Conservation (phyloP, 768 basidiomycete species). For the Boletus rubroflammeus region DNA sequence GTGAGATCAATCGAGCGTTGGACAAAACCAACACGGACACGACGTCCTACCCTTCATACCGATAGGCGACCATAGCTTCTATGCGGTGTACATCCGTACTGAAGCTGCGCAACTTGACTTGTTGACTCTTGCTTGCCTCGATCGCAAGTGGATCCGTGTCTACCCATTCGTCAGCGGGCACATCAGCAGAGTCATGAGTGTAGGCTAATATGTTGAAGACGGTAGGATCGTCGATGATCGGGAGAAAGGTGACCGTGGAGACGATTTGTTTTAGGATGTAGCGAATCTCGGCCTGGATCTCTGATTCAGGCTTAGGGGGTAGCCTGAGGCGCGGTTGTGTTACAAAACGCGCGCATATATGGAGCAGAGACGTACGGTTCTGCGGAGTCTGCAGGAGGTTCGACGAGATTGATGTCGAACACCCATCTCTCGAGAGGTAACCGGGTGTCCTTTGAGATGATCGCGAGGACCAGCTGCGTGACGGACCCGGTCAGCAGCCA, state of each 20-base stretch:
- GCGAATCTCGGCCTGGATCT: conserved; percentile 96
- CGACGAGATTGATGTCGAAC: conserved; percentile 88
- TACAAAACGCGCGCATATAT: conserved; percentile 1
- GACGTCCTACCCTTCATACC: conserved; percentile 68
- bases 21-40: not conserved
- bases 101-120: conserved; percentile 93
- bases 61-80: conserved; percentile 97
- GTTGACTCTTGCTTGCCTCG: conserved; percentile 89
- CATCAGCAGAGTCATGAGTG: conserved; percentile 86
- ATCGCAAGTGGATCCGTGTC: conserved; percentile 92
- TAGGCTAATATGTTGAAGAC: conserved; percentile 99
- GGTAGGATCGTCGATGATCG: conserved; percentile 89
- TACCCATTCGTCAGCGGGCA: conserved; percentile 92
- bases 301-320: conserved; percentile 69
- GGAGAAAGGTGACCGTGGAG: conserved; percentile 93
- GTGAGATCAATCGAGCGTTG: not conserved
- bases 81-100: conserved; percentile 98
- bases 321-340: conserved; percentile 32
- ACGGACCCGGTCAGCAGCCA: conserved; percentile 94
- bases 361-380: conserved; percentile 43
- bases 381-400: conserved; percentile 48
- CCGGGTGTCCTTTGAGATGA: conserved; percentile 92
- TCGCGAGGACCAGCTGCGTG: conserved; percentile 90
- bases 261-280: conserved; percentile 99
- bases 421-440: conserved; percentile 96